Conservation (phyloP, 768 basidiomycete genomes). For the Xerocomellus intermedius region DNA sequence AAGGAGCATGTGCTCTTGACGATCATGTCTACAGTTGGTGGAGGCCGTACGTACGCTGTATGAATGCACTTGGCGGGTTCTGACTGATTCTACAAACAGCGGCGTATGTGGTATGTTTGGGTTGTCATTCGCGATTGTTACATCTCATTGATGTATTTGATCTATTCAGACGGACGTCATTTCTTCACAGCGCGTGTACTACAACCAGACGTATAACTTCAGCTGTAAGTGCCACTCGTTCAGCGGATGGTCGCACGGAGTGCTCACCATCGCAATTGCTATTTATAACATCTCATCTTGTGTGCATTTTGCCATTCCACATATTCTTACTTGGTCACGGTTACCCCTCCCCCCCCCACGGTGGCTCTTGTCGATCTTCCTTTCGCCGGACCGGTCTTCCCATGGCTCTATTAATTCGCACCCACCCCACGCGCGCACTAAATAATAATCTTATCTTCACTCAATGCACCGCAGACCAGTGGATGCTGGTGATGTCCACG, state of each 20-base stretch:
- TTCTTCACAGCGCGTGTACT: constrained; percentile 71
- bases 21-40: constrained; percentile 60
- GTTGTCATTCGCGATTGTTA: background rate
- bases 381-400: background rate
- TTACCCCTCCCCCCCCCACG: background rate
- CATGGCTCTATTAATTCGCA: background rate
- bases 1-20: constrained; percentile 72
- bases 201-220: constrained; percentile 57
- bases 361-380: background rate
- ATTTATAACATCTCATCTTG: background rate
- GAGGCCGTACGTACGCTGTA: constrained; percentile 18
- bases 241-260: background rate
- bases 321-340: background rate
- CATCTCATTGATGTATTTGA: background rate
- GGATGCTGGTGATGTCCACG: constrained; percentile 68
- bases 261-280: background rate
- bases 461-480: constrained; percentile 39
- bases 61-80: background rate
- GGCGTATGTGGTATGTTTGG: constrained; percentile 44
- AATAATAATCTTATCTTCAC: background rate
- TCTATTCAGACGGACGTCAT: constrained; percentile 57
- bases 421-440: background rate
- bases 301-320: background rate
- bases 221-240: constrained; percentile 32
- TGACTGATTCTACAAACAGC: constrained; percentile 21